Evolutionary conservation across 2,329 filamentous ascomycete species (phyloP).

Genomic region (Fusarium buxicola): DNA sequence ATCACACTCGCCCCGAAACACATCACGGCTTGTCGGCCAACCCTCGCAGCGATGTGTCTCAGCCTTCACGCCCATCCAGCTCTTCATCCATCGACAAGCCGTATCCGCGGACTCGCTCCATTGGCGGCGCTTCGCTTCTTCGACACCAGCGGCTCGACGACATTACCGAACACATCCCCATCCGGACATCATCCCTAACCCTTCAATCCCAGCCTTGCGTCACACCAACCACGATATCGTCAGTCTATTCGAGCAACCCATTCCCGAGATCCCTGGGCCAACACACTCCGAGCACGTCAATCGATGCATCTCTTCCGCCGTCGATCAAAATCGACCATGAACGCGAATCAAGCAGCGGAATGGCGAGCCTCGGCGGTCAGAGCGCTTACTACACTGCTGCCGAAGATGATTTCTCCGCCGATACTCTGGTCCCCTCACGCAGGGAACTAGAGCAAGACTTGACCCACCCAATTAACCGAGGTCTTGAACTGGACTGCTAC

Average conservation of each 20-base stretch:
- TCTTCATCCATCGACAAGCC: slow-evolving; percentile 40
- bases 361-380: slow-evolving; percentile 3
- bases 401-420: slow-evolving; percentile 35
- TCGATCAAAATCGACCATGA: slow-evolving; percentile 43
- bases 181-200: slow-evolving; percentile 50
- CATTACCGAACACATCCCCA: slow-evolving; percentile 52
- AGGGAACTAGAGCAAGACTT: slow-evolving; percentile 18
- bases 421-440: slow-evolving; percentile 27
- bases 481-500: slow-evolving; percentile 19
- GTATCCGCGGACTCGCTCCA: slow-evolving; percentile 39
- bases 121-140: slow-evolving; percentile 26
- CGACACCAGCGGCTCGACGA: slow-evolving; percentile 46
- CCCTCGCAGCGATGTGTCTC: slow-evolving; percentile 30
- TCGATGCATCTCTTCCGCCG: slow-evolving; percentile 49
- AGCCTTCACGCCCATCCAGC: slow-evolving; percentile 39
- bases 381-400: slow-evolving; percentile 20
- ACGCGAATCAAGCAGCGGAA: slow-evolving; percentile 17
- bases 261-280: slow-evolving; percentile 55
- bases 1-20: slow-evolving; percentile 23
- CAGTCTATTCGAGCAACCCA: slow-evolving; percentile 54
- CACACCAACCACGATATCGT: slow-evolving; percentile 43
- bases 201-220: slow-evolving; percentile 56
- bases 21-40: slow-evolving; percentile 20
- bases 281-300: slow-evolving; percentile 60
- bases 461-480: slow-evolving; percentile 3